These are phyloP conservation scores for Begonia fuchsioides DNA, from an alignment of 306 rosid species.

Conservation along the genomic window DNA sequence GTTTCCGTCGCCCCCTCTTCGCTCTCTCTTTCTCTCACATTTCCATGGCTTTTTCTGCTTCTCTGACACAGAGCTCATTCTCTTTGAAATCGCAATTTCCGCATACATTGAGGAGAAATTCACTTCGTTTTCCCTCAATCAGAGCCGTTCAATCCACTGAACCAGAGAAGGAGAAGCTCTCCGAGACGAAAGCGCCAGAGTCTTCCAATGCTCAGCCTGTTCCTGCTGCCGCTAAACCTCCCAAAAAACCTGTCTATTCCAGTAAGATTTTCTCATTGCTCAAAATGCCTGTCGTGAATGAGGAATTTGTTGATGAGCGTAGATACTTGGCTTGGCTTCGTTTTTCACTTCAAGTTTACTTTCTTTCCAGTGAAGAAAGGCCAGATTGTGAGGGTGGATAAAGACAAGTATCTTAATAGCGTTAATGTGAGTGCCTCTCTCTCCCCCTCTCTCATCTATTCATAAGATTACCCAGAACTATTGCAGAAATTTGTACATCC, in stretches of 20 bases:
- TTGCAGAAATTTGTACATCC: not conserved
- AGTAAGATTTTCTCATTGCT: conserved; percentile 23
- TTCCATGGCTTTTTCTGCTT: conserved; percentile 45
- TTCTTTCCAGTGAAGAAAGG: conserved; percentile 86
- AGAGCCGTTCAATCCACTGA: conserved; percentile 51
- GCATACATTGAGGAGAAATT: conserved; percentile 28
- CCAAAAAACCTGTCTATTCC: conserved; percentile 77
- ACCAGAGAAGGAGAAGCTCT: conserved; percentile 18
- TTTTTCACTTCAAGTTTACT: not conserved
- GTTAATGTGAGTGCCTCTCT: conserved; percentile 39
- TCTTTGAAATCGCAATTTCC: conserved; percentile 24
- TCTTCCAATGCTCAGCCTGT: conserved; percentile 38
- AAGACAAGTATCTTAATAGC: conserved; percentile 82
- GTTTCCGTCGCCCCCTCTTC: not conserved
- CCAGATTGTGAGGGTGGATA: conserved; percentile 93
- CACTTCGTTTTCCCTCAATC: conserved; percentile 19
- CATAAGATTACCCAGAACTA: not conserved
- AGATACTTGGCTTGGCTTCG: not conserved
- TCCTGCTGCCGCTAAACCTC: conserved; percentile 31
- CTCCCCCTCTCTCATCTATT: not conserved
- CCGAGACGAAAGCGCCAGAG: conserved; percentile 29
- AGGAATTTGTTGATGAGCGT: not conserved
- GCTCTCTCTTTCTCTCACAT: conserved; percentile 8
- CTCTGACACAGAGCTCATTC: conserved; percentile 27
- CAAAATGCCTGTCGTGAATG: not conserved